Base-by-base conservation (phyloP, 148 eudicot species). In the Rhododendron molle region DNA sequence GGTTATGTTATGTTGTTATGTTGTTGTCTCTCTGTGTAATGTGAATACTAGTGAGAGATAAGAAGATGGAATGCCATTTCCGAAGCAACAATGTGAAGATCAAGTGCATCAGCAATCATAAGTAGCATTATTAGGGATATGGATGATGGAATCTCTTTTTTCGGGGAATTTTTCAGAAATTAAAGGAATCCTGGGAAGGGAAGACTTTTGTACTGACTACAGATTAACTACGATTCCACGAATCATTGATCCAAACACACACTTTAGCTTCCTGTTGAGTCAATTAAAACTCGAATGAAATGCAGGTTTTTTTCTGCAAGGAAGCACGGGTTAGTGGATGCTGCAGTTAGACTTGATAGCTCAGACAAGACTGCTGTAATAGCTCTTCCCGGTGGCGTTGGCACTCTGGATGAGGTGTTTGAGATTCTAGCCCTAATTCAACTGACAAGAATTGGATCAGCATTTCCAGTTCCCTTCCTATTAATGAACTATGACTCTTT, bases 281-380 rank as follows among this genome's bases (percentile, higher is more conserved):
- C 60, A 16, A 54, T 16, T 54, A 36, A 34, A 36, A 34, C 46
- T 16, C 28, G 7, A 47, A 65, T 23, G 40, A 79, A 85, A 69
- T 86, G 76, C 89, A 95, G 99, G 86, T 96, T 96, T 86, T 96
- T 96, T 87, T 95, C 99, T 58, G 98, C 99, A 80, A 93, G 99
- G 86, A 96, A 96, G 87, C 99, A 96, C 43, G 99, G 98, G 13
- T 80, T 96, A 76, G 99, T 96, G 76, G 99, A 96, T 86, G 97
- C 98, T 80, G 99, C 90, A n/a, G 94, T 95, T 88, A 91, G 99
- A 88, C 90, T 87, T 50, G 86, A 82, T 40, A 80, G 80, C 65
- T 89, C 91, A 20, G 98, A 96, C 80, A 91, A 88, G 76, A 96
- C 99, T 3, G 99, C 98, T 60, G 94, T 95, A 49, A 86, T 96